Evolutionary conservation across 129 eudicot species (phyloP).

Genomic region (Chrysanthemum lavandulifolium): DNA sequence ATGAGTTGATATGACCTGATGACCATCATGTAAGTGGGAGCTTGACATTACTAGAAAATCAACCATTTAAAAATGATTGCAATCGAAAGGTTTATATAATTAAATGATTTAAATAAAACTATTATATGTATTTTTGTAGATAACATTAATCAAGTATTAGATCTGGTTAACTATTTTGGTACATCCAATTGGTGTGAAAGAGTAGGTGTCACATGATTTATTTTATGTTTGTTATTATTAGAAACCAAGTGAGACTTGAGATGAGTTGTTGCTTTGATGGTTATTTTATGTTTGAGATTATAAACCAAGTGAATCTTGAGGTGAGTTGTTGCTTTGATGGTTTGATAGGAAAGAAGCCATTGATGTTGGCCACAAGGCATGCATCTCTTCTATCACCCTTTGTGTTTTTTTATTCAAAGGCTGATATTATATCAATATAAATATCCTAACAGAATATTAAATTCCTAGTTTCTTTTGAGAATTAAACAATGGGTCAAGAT

Average conservation of each 20-base stretch:
- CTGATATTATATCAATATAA: background rate
- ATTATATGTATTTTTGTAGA: background rate
- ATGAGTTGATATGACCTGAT: too few species aligned
- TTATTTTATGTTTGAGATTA: constrained; percentile 22
- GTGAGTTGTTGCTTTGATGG: constrained; percentile 37
- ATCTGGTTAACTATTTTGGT: background rate
- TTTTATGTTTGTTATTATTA: constrained; percentile 19
- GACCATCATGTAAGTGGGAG: too few species aligned
- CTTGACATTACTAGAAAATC: too few species aligned
- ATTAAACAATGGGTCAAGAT: background rate
- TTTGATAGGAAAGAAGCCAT: constrained; percentile 32
- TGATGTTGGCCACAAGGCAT: constrained; percentile 30
- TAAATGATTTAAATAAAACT: background rate
- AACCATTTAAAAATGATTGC: too few species aligned
- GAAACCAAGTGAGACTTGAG: constrained; percentile 33
- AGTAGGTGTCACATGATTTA: constrained; percentile 30
- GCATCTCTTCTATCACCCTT: constrained; percentile 22
- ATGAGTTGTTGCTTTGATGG: constrained; percentile 34
- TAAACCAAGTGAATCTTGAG: constrained; percentile 34
- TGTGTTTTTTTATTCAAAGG: background rate
- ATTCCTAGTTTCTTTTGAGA: background rate
- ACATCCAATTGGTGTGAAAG: constrained; percentile 22
- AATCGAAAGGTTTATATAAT: background rate
- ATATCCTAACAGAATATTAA: background rate
- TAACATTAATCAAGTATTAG: background rate